Percentiles rank a stretch among this genome's conserved stretches.
phyloP scores from a whole-genome alignment of 257 asterid species.

The Solanum pinnatisectum region DNA sequence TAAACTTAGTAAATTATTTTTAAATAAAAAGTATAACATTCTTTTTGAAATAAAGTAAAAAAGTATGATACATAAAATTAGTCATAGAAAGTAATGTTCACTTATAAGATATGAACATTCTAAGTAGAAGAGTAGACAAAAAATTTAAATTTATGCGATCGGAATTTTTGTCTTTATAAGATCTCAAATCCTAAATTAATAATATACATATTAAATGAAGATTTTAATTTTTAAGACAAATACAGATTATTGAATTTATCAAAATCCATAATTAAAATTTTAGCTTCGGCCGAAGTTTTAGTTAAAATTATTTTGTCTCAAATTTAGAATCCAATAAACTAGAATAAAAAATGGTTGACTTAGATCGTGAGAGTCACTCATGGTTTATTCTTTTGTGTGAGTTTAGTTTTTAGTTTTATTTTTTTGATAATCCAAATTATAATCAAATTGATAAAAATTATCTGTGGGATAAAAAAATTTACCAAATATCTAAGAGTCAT shows the following conservation, averaged over 20 bases:
- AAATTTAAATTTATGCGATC: fast-evolving
- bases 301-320: not conserved
- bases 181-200: not conserved
- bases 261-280: not conserved
- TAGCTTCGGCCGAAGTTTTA: not conserved
- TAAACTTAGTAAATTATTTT: no score
- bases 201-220: not conserved
- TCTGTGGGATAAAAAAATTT: not conserved
- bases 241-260: no score
- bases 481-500: not conserved
- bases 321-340: no score
- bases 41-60: no score
- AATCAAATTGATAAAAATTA: not conserved
- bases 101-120: not conserved
- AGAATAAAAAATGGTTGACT: not conserved
- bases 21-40: no score
- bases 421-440: not conserved
- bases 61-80: not conserved
- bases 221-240: not conserved
- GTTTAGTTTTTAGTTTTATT: not conserved
- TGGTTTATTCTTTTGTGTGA: not conserved
- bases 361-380: not conserved
- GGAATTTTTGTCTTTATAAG: no score
- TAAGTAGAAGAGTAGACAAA: not conserved
- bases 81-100: not conserved